Evolutionary conservation across 2,329 filamentous ascomycete genomes (phyloP).

Genomic region (Fusarium pseudonygamai): DNA sequence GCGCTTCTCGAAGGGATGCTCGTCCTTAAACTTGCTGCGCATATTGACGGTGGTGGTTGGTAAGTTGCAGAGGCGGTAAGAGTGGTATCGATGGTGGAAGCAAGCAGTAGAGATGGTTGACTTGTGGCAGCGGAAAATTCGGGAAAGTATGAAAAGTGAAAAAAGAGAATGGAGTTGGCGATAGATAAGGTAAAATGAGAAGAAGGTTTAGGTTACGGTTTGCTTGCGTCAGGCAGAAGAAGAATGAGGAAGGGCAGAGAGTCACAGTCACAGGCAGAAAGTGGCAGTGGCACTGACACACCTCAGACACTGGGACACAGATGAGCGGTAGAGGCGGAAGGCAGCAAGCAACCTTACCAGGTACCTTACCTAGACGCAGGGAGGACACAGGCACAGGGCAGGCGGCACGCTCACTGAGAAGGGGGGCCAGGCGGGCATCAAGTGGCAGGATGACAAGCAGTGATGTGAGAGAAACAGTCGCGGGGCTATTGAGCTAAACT

Average conservation of each 20-base stretch:
- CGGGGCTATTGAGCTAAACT: slow-evolving; percentile 40
- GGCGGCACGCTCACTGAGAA: slow-evolving; percentile 25
- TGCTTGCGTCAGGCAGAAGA: slow-evolving; percentile 44
- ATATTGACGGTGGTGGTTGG: slow-evolving; percentile 66
- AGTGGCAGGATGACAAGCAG: slow-evolving; percentile 39
- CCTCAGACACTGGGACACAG: slow-evolving; percentile 35
- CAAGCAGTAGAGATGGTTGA: slow-evolving; percentile 12
- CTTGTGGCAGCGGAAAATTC: background rate
- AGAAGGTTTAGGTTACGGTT: slow-evolving; percentile 43
- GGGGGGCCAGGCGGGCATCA: background rate
- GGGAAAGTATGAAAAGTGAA: slow-evolving; percentile 1
- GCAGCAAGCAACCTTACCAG: slow-evolving; percentile 18
- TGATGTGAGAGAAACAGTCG: slow-evolving; percentile 33
- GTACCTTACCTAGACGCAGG: slow-evolving; percentile 2
- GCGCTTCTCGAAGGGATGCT: slow-evolving; percentile 99
- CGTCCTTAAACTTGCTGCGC: slow-evolving; percentile 99
- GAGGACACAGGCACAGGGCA: slow-evolving; percentile 36
- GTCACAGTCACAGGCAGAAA: slow-evolving; percentile 28
- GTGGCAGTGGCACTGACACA: slow-evolving; percentile 39
- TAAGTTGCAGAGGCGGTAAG: slow-evolving; percentile 30
- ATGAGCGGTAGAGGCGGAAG: slow-evolving; percentile 43
- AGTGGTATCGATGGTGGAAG: slow-evolving; percentile 19
- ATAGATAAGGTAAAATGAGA: slow-evolving; percentile 16
- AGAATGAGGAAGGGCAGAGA: slow-evolving; percentile 37
- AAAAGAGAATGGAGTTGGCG: slow-evolving; percentile 34